Base-by-base conservation (phyloP, 352 stramenopile genomes). In the Pythium aphanidermatum region DNA sequence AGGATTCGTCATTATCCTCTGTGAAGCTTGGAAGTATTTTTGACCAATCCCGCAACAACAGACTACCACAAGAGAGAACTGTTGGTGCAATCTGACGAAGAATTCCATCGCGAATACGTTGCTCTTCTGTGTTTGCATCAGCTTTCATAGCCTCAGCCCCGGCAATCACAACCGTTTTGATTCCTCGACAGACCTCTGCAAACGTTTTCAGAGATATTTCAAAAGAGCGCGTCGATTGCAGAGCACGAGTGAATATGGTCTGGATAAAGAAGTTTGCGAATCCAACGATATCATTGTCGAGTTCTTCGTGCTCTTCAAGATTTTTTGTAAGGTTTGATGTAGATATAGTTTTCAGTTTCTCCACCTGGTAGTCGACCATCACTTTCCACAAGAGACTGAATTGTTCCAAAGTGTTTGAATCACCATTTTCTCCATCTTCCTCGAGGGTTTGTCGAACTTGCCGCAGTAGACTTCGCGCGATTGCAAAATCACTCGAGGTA, bases 221-320 rank as follows among this genome's bases (percentile, higher is more conserved):
- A 1, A 60, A 32, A 8, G 14, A 11, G 0, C 38, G 19, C 7
- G 34, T 4, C 20, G 17, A 45, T 27, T 16, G 2, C 9, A 51
- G 14, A 17, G 31, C 26, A 31, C 28, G 37, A 4, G 34, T 26
- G 27, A 60, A 60, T 2, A 14, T 39, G 3, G 12, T 27, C 52
- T 60, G 52, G 35, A 55, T 23, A 11, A 46, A 49, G 29, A 45
- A 60, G 21, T 46, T 60, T 9, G 43, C 27, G 0, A 54, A 20
- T 28, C 35, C 39, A 13, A 55, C 13, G 1, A 60, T 20, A 29
- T 60, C 44, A 12, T 21, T 13, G 7, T 29, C 13, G 11, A 54
- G 2, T 4, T 37, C 25, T 5, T 47, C 35, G 24, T 54, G 29
- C n/a, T 27, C 40, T 3, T 5, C 19, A 11, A 10, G 1, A 11